These are phyloP conservation scores for Linnemannia elongata DNA, from an alignment of 192 early-diverging fungal species.

Conservation along the genomic window DNA sequence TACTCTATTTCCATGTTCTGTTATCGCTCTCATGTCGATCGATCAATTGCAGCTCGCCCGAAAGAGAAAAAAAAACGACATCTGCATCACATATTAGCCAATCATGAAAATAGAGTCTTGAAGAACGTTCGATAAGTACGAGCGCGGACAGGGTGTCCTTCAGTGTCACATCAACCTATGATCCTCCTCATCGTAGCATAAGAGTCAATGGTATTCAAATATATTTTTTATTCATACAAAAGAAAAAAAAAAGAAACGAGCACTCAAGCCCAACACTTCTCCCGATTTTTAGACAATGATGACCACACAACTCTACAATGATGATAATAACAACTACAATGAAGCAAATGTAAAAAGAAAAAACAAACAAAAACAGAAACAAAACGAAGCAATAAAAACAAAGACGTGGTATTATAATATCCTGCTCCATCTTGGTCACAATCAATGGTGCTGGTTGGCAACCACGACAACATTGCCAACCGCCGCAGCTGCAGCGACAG, in stretches of 20 bases:
- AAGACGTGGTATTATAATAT: background rate
- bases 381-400: background rate
- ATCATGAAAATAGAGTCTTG: no score
- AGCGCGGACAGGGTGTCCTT: no score
- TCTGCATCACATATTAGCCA: no score
- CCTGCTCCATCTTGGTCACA: background rate
- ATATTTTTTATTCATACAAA: slow-evolving; percentile 1
- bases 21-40: no score
- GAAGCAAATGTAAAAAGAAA: background rate
- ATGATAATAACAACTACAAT: background rate
- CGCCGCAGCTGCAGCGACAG: background rate
- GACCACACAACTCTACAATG: background rate
- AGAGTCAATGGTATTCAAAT: no score
- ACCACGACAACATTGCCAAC: slow-evolving; percentile 1
- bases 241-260: background rate
- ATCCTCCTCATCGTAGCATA: no score
- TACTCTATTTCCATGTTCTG: no score
- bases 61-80: no score
- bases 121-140: no score
- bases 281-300: background rate
- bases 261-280: background rate
- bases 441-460: background rate
- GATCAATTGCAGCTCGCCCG: no score
- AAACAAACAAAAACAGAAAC: background rate
- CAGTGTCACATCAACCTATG: no score